phyloP scores from a whole-genome alignment of 441 rosid genomes.

The Gossypium schwendimanii region DNA sequence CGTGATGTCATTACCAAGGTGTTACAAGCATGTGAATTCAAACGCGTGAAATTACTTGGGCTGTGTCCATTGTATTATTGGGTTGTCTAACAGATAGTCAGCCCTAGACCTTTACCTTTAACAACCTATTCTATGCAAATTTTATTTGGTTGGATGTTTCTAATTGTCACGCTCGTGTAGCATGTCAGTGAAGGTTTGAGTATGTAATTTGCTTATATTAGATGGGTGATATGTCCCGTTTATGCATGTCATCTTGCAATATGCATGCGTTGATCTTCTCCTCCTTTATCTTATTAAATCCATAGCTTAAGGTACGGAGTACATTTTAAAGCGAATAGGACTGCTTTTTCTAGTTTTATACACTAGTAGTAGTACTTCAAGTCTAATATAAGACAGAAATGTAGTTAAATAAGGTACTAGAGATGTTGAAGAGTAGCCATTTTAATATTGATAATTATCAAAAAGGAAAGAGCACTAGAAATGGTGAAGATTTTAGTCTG shows the following conservation, averaged over 20 bases:
- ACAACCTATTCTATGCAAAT: background rate
- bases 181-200: background rate
- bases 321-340: background rate
- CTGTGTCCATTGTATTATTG: background rate
- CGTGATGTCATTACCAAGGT: background rate
- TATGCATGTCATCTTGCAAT: background rate
- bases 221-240: background rate
- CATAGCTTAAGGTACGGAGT: background rate
- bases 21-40: background rate
- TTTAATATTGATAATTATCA: background rate
- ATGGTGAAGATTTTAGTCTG: background rate
- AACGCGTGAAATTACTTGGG: background rate
- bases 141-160: background rate
- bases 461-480: background rate
- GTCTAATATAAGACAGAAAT: background rate
- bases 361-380: background rate
- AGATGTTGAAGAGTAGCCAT: background rate
- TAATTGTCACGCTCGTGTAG: background rate
- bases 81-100: background rate
- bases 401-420: background rate
- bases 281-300: background rate
- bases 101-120: background rate
- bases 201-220: background rate
- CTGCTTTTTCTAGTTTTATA: background rate
- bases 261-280: background rate